These are phyloP conservation scores for Rhizopus microsporus DNA, from an alignment of 371 early-diverging fungal species.

Conservation along the genomic window DNA sequence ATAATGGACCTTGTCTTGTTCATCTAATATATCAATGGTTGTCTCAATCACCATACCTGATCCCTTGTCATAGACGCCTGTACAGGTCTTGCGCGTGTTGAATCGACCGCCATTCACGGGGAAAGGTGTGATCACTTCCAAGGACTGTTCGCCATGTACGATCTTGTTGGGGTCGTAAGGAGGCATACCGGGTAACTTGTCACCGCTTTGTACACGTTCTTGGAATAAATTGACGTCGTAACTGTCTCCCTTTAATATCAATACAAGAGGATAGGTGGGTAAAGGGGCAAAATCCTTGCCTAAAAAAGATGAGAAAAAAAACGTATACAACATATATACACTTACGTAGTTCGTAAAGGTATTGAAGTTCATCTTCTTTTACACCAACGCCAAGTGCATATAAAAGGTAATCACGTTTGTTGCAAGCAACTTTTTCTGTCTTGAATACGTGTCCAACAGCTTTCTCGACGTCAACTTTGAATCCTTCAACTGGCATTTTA, in stretches of 20 bases:
- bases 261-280: conserved; percentile 74
- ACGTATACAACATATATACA: neutral
- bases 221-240: conserved; percentile 68
- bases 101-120: conserved; percentile 64
- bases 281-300: conserved; percentile 67
- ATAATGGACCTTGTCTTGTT: conserved; percentile 51
- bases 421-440: conserved; percentile 50
- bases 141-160: conserved; percentile 75
- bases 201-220: conserved; percentile 39
- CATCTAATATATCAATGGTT: conserved; percentile 45
- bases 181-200: conserved; percentile 63
- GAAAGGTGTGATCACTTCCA: conserved; percentile 61
- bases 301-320: conserved; percentile 5
- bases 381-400: conserved; percentile 73
- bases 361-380: conserved; percentile 58
- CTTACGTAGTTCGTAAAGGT: conserved; percentile 66
- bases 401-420: conserved; percentile 66
- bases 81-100: conserved; percentile 51
- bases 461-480: conserved; percentile 27
- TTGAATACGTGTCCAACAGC: conserved; percentile 23
- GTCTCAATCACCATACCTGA: conserved; percentile 34
- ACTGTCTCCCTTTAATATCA: conserved; percentile 60
- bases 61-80: conserved; percentile 63
- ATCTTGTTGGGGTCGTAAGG: conserved; percentile 70
- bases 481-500: conserved; percentile 27